These are phyloP conservation scores for Brasilioporus rufonigricans DNA, from an alignment of 768 basidiomycete genomes.

Conservation along the genomic window DNA sequence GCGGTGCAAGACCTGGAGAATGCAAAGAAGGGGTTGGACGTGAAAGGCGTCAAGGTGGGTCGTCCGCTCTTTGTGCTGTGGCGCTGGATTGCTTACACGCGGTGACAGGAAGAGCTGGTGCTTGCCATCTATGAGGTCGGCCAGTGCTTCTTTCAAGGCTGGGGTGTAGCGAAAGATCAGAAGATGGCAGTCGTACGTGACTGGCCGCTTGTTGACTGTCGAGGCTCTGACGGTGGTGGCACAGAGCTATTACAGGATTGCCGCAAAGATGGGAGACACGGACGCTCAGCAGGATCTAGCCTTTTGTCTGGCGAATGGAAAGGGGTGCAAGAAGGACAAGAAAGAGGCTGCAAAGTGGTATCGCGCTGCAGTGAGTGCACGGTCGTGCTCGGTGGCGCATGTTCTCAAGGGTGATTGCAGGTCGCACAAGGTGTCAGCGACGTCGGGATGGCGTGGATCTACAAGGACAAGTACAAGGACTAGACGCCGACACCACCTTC, in stretches of 20 bases:
- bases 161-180: constrained; percentile 85
- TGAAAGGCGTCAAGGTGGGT: constrained; percentile 51
- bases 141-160: constrained; percentile 90
- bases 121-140: constrained; percentile 91
- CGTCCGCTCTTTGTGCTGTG: background rate
- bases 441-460: constrained; percentile 86
- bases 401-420: constrained; percentile 27
- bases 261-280: constrained; percentile 78
- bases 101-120: constrained; percentile 67
- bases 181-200: constrained; percentile 81
- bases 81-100: background rate
- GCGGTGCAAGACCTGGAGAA: constrained; percentile 76
- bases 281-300: constrained; percentile 87
- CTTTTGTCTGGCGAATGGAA: constrained; percentile 83
- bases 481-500: constrained; percentile 4
- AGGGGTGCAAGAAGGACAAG: constrained; percentile 85
- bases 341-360: constrained; percentile 90
- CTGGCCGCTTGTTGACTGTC: background rate
- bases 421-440: constrained; percentile 75
- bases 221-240: background rate
- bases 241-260: constrained; percentile 81
- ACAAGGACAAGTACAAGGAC: constrained; percentile 72
- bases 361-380: constrained; percentile 65
- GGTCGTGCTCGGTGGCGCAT: background rate
- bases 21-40: constrained; percentile 53